phyloP scores from a whole-genome alignment of 2,329 filamentous ascomycete species.

The Magnaporthiopsis rhizophila region DNA sequence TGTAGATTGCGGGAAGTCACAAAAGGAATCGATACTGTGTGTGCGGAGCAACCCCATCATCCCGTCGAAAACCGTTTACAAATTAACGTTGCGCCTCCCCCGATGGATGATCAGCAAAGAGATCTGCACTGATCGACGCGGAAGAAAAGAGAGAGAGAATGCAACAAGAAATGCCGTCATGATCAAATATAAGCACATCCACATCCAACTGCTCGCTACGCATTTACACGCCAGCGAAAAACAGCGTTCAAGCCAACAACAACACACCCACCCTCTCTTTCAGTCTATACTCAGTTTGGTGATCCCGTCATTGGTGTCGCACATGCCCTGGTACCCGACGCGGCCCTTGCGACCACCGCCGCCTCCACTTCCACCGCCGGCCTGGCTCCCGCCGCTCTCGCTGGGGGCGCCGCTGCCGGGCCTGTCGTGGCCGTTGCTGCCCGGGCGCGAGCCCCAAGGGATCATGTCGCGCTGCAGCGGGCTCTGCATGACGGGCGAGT shows the following conservation, averaged over 20 bases:
- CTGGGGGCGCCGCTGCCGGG: constrained; percentile 44
- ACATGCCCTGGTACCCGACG: constrained; percentile 86
- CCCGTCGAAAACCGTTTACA: too few relatives aligned
- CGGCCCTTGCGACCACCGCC: constrained; percentile 49
- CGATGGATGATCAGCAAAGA: too few relatives aligned
- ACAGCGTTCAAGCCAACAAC: background rate
- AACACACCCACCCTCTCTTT: background rate
- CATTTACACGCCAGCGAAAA: background rate
- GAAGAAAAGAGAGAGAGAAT: too few relatives aligned
- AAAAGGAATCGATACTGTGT: too few relatives aligned
- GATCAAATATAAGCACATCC: too few relatives aligned
- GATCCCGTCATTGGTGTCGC: constrained; percentile 85
- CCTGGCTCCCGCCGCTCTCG: constrained; percentile 21
- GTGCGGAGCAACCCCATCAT: too few relatives aligned
- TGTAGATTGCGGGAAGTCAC: too few relatives aligned
- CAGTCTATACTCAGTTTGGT: constrained; percentile 98
- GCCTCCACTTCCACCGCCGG: constrained; percentile 25
- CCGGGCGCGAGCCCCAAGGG: constrained; percentile 65
- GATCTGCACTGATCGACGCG: too few relatives aligned
- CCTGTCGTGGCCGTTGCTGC: constrained; percentile 50
- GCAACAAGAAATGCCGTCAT: too few relatives aligned
- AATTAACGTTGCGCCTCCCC: too few relatives aligned
- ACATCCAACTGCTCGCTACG: background rate
- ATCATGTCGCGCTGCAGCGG: constrained; percentile 65
- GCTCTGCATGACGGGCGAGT: constrained; percentile 80